Evolutionary conservation across 2,329 filamentous ascomycete genomes (phyloP), one percentile per base, ranked within the genome.

Genomic region (Paraphaeosphaeria sporulosa): DNA sequence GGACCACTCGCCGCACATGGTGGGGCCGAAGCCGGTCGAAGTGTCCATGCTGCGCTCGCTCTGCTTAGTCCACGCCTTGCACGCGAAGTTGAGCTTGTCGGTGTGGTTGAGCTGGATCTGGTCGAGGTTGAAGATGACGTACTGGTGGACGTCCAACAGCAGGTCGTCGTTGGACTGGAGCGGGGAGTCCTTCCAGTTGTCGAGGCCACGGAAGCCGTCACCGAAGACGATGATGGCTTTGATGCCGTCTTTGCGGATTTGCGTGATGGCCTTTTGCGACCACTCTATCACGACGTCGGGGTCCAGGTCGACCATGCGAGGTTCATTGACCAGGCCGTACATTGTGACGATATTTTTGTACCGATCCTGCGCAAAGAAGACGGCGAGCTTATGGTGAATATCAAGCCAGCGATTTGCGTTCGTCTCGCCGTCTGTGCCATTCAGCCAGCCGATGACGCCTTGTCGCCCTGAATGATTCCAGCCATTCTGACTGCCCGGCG

Each of bases 101-200:
- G 89, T 85, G 81, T 98, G 95, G 58, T 89, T 89, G 72, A 90
- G 89, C 50, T 87, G 86, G 72, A 99, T 90, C 78, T 96, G 92
- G 66, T 90, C 89, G 42, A 87, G 87, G 83, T 99, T 97, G 85
- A 99, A 99, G 78, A 97, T 97, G 72, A 96, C 92, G 78, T 99
- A 99, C 78, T 98, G 94, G 80, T 99, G 95, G 40, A 96, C 95
- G 79, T 99, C 95, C n/a, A 99, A 87, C 19, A 96, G 86, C 65
- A 98, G 83, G 64, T 89, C 86, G 49, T 89, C 84, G 72, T 91
- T 86, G 23, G 85, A 84, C 67, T 90, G 86, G 67, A 98, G 86
- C 75, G 91, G 85, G 43, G 91, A 85, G 44, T 92, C 92, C 76
- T 97, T 89, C 95, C 95, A 99, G 72, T 96, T 94, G 66, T 85